These are phyloP conservation scores for Eucalyptus tenuipes DNA, from an alignment of 345 rosid genomes.

Conservation along the genomic window DNA sequence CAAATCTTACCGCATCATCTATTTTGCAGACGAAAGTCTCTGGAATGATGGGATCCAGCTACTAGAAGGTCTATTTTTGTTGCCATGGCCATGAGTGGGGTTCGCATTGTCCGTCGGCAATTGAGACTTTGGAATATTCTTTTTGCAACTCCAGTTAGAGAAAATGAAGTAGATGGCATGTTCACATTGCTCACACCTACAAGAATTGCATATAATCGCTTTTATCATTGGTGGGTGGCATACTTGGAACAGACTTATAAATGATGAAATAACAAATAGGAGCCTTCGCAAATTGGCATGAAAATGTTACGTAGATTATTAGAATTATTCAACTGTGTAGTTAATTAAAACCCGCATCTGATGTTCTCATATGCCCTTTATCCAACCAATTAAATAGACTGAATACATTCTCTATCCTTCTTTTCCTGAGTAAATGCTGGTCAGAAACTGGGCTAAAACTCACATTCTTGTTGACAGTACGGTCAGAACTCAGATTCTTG, in stretches of 20 bases:
- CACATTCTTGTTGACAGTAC: constrained; percentile 46
- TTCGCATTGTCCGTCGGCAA: constrained; percentile 38
- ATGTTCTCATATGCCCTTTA: background rate
- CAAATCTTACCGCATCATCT: constrained; percentile 23
- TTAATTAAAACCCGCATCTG: background rate
- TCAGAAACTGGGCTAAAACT: background rate
- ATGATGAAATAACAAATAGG: background rate
- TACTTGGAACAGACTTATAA: background rate
- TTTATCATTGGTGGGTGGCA: background rate
- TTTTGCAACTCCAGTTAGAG: constrained; percentile 50
- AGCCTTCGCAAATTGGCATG: background rate
- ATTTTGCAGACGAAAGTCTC: constrained; percentile 47
- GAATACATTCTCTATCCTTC: background rate
- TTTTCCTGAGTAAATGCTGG: background rate
- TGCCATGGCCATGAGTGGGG: constrained; percentile 31
- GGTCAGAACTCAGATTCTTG: constrained; percentile 37
- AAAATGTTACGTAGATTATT: background rate
- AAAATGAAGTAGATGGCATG: constrained; percentile 44
- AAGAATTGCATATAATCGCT: background rate
- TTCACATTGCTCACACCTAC: constrained; percentile 29
- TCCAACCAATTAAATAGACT: background rate
- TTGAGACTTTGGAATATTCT: constrained; percentile 27
- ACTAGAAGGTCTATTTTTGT: constrained; percentile 34
- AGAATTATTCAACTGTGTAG: background rate
- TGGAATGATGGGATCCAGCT: constrained; percentile 70